These are phyloP conservation scores for Dactylellina drechsleri DNA, from an alignment of 2,329 filamentous ascomycete genomes.

Conservation along the genomic window DNA sequence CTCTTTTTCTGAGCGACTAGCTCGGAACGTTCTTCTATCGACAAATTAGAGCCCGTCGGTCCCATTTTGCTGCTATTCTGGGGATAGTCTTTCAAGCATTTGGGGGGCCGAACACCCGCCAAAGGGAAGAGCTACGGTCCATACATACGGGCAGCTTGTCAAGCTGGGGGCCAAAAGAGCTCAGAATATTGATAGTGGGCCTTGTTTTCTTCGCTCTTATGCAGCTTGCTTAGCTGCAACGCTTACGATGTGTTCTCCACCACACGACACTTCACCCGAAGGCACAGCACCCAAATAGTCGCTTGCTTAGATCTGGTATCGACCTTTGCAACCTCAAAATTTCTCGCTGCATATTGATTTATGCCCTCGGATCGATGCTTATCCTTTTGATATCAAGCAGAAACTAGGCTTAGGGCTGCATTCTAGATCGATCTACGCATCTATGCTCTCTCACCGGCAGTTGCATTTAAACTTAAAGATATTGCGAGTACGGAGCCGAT, in stretches of 20 bases:
- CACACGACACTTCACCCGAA: neutral
- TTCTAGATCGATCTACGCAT: constrained; percentile 1
- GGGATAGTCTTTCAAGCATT: neutral
- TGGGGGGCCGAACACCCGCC: constrained; percentile 25
- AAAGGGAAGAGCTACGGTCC: neutral
- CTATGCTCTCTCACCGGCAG: constrained; percentile 21
- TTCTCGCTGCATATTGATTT: neutral
- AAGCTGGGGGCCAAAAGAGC: neutral
- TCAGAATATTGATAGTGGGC: neutral
- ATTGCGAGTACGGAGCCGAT: constrained; percentile 26
- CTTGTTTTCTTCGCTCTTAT: neutral
- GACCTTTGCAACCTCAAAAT: neutral
- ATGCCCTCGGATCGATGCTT: neutral
- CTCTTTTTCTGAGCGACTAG: constrained; percentile 6
- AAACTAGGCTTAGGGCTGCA: constrained; percentile 16
- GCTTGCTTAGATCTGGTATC: constrained; percentile 1
- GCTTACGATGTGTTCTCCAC: neutral
- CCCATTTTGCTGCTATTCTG: constrained; percentile 21
- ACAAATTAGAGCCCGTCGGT: constrained; percentile 34
- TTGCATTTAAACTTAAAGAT: constrained; percentile 43
- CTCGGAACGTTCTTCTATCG: neutral
- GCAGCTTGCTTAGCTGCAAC: neutral
- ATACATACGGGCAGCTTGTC: neutral
- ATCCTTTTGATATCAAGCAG: constrained; percentile 4
- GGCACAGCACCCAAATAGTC: neutral